Percentiles rank a stretch among this genome's conserved stretches.
Conservation (phyloP, 1,139 yeast species). For the Nakaseomyces delphensis region DNA sequence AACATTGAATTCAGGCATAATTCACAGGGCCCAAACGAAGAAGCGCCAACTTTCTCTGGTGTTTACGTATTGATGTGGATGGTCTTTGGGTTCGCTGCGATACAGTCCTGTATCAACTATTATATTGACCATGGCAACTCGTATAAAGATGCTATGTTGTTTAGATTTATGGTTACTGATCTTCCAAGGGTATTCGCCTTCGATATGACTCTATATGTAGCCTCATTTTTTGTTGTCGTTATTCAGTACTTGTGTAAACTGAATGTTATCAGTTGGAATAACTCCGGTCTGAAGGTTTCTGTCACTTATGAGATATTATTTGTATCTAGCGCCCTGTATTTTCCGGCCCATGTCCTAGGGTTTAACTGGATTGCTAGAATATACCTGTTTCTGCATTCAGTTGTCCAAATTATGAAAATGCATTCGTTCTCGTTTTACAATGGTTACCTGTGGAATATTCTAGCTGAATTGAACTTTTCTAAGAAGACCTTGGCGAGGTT, state of each 20-base stretch:
- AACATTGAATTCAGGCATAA: not conserved
- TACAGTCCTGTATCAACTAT: conserved; percentile 11
- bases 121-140: conserved; percentile 9
- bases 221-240: conserved; percentile 46
- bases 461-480: conserved; percentile 48
- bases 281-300: conserved; percentile 52
- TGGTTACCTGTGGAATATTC: conserved; percentile 71
- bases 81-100: conserved; percentile 11
- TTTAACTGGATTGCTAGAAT: conserved; percentile 86
- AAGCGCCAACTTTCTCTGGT: conserved; percentile 12
- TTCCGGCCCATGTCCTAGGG: conserved; percentile 40
- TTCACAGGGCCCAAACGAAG: not conserved
- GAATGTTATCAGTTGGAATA: conserved; percentile 45
- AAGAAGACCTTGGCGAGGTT: conserved; percentile 27
- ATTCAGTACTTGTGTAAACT: conserved; percentile 45
- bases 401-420: conserved; percentile 83
- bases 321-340: conserved; percentile 39
- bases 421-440: conserved; percentile 84
- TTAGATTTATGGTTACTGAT: conserved; percentile 43
- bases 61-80: conserved; percentile 13
- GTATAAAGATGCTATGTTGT: conserved; percentile 26
- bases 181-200: conserved; percentile 52
- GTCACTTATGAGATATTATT: conserved; percentile 45
- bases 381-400: conserved; percentile 66
- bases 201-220: conserved; percentile 58